Percentiles rank a stretch among this genome's conserved stretches.
phyloP scores from a whole-genome alignment of 1,284 basidiomycete genomes.

The Malassezia yamatoensis region DNA sequence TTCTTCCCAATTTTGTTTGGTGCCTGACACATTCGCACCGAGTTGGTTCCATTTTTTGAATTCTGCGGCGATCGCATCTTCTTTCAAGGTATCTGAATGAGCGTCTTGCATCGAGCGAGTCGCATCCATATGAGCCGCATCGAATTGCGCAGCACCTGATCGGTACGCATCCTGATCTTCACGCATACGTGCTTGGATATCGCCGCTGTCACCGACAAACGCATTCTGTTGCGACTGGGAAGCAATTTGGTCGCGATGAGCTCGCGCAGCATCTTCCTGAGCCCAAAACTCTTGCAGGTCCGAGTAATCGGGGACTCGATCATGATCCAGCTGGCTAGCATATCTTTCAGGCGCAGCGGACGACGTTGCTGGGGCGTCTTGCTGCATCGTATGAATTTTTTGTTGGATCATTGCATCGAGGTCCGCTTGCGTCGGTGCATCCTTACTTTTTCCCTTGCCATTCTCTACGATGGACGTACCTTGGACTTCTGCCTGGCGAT shows the following conservation, averaged over 20 bases:
- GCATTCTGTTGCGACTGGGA: slow-evolving; percentile 17
- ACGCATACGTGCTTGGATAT: slow-evolving; percentile 31
- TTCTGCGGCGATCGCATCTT: slow-evolving; percentile 26
- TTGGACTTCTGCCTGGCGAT: slow-evolving; percentile 70
- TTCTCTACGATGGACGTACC: slow-evolving; percentile 63
- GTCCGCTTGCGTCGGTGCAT: neutral
- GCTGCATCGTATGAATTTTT: neutral
- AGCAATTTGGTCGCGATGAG: slow-evolving; percentile 23
- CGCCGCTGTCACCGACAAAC: slow-evolving; percentile 39
- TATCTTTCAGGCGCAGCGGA: neutral
- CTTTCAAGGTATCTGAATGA: neutral
- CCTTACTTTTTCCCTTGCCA: slow-evolving; percentile 21
- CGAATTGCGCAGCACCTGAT: neutral
- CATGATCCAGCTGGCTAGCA: neutral
- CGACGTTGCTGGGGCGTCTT: neutral
- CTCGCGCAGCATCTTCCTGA: slow-evolving; percentile 40
- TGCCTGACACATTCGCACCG: slow-evolving; percentile 26
- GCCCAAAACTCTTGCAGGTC: slow-evolving; percentile 31
- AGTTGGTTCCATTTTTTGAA: slow-evolving; percentile 33
- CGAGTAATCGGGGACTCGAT: neutral
- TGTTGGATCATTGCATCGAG: slow-evolving; percentile 8
- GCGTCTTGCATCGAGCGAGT: neutral
- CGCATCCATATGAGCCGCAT: slow-evolving; percentile 3
- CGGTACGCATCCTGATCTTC: slow-evolving; percentile 21
- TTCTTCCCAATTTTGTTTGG: slow-evolving; percentile 29